These are phyloP conservation scores for Aspergillus fijiensis DNA, from an alignment of 2,329 filamentous ascomycete genomes.

Conservation along the genomic window DNA sequence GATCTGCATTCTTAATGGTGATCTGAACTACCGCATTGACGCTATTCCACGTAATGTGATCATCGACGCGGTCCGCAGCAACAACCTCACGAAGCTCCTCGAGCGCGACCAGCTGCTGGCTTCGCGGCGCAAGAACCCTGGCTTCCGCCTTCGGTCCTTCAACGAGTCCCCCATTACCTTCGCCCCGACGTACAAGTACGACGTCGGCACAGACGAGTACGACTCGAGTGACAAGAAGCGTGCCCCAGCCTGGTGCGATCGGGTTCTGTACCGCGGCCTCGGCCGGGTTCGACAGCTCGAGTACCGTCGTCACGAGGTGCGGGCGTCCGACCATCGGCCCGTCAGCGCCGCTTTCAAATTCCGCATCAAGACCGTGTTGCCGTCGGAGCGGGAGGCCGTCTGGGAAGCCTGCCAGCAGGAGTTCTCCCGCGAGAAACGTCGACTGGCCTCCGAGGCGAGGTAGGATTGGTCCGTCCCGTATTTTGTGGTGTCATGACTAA, in stretches of 20 bases:
- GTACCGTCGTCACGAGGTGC: constrained; percentile 84
- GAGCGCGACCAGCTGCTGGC: constrained; percentile 92
- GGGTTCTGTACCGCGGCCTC: constrained; percentile 79
- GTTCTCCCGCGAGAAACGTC: constrained; percentile 70
- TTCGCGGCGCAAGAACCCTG: constrained; percentile 82
- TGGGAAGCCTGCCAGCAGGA: constrained; percentile 73
- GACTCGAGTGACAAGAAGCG: constrained; percentile 93
- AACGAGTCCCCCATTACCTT: constrained; percentile 89
- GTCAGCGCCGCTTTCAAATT: constrained; percentile 84
- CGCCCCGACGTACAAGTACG: constrained; percentile 97
- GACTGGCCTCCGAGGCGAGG: constrained; percentile 72
- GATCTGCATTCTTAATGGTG: constrained; percentile 93
- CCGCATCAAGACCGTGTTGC: constrained; percentile 77
- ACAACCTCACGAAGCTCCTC: constrained; percentile 80
- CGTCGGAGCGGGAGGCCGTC: constrained; percentile 61
- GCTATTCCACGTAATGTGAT: constrained; percentile 94
- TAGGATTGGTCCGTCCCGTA: constrained; percentile 37
- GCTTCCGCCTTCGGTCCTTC: constrained; percentile 84
- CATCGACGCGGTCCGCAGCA: constrained; percentile 75
- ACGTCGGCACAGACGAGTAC: constrained; percentile 90
- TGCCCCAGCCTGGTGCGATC: constrained; percentile 94
- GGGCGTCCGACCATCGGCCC: constrained; percentile 87
- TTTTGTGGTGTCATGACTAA: constrained; percentile 12
- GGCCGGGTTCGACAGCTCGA: constrained; percentile 83
- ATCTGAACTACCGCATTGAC: constrained; percentile 97